Conservation (phyloP, 2,329 filamentous ascomycete species). For the Neonectria magnoliae region DNA sequence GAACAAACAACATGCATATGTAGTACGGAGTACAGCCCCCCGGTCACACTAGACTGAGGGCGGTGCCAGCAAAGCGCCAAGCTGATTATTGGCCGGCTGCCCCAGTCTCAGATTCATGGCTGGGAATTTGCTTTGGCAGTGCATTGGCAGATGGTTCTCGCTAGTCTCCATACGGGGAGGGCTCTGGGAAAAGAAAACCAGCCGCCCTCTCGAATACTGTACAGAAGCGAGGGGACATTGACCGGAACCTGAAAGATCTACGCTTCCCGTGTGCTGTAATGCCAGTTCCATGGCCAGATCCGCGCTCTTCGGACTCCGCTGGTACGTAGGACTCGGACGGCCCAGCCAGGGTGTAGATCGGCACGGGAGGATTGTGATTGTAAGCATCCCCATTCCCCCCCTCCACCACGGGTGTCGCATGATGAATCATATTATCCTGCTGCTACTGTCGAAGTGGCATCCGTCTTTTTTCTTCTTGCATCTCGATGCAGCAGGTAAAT, state of each 20-base stretch:
- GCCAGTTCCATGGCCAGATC: background rate
- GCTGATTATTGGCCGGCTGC: background rate
- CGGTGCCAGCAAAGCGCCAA: slow-evolving; percentile 22
- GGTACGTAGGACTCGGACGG: background rate
- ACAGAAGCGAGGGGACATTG: background rate
- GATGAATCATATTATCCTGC: slow-evolving; percentile 19
- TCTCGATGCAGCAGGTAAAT: slow-evolving; percentile 21
- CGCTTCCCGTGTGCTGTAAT: background rate
- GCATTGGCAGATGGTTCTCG: slow-evolving; percentile 4
- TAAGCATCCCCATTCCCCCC: background rate
- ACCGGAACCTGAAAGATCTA: background rate
- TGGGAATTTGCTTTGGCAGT: slow-evolving; percentile 4
- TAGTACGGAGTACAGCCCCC: background rate
- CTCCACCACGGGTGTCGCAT: slow-evolving; percentile 6
- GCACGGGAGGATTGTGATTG: slow-evolving; percentile 5
- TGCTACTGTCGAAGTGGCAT: slow-evolving; percentile 12
- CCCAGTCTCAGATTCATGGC: background rate
- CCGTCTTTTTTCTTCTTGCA: background rate
- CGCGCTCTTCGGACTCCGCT: background rate
- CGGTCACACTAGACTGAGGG: slow-evolving; percentile 18
- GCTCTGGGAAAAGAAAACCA: background rate
- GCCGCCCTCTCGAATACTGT: background rate
- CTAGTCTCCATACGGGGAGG: background rate
- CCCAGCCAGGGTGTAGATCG: slow-evolving; percentile 13
- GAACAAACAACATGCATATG: slow-evolving; percentile 6